A percentile compares a stretch with the other conserved stretches of the same genome.
Conservation (phyloP, 768 basidiomycete species). For the Boletus tomentosulus region DNA sequence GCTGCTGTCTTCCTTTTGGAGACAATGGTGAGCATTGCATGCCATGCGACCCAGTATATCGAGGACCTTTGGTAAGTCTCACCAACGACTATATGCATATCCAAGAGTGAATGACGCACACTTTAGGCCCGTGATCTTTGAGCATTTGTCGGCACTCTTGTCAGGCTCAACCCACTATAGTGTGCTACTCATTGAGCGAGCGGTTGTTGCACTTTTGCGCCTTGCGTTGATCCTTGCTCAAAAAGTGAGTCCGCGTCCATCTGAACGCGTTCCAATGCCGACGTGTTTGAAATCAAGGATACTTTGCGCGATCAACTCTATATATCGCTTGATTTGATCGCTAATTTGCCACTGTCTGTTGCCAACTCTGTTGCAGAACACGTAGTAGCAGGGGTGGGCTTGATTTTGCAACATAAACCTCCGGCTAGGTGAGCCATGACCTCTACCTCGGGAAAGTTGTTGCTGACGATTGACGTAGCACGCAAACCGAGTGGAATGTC, state of each 20-base stretch:
- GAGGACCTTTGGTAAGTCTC: slow-evolving; percentile 80
- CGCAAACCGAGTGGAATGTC: slow-evolving; percentile 94
- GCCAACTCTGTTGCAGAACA: slow-evolving; percentile 88
- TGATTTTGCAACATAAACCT: slow-evolving; percentile 72
- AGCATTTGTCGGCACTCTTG: slow-evolving; percentile 82
- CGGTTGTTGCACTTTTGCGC: slow-evolving; percentile 83
- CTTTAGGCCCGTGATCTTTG: slow-evolving; percentile 87
- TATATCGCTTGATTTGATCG: slow-evolving; percentile 86
- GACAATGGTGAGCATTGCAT: slow-evolving; percentile 87
- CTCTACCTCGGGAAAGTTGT: background rate
- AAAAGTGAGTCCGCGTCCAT: slow-evolving; percentile 45
- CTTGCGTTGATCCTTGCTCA: slow-evolving; percentile 81
- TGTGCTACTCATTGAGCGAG: slow-evolving; percentile 87
- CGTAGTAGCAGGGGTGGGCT: slow-evolving; percentile 74
- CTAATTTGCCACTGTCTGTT: slow-evolving; percentile 71
- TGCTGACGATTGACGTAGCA: slow-evolving; percentile 40
- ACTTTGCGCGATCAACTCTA: slow-evolving; percentile 90
- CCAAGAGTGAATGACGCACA: background rate
- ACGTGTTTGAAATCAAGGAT: slow-evolving; percentile 42
- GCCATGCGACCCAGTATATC: slow-evolving; percentile 70
- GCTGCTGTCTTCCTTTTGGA: slow-evolving; percentile 93
- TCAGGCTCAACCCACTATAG: slow-evolving; percentile 78
- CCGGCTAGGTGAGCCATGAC: slow-evolving; percentile 50
- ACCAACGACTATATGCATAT: background rate
- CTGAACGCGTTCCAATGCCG: background rate